phyloP scores from a whole-genome alignment of 192 early-diverging fungal species.

The Mortierella claussenii region DNA sequence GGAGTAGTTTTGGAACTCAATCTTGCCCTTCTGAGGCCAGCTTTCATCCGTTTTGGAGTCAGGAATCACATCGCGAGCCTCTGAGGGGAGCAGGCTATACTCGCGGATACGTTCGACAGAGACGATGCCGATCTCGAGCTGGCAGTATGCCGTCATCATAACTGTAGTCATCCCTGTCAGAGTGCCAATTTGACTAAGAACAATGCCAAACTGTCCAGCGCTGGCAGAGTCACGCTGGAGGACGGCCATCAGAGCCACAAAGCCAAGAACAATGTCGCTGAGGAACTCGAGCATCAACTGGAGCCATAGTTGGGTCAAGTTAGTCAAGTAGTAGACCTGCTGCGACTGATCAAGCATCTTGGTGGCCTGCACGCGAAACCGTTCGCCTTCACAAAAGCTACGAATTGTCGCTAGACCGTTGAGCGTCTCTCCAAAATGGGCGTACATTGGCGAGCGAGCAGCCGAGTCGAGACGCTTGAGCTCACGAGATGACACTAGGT shows the following conservation, averaged over 20 bases:
- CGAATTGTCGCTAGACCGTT: conserved; percentile 69
- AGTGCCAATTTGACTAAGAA: conserved; percentile 68
- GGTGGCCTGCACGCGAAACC: conserved; percentile 77
- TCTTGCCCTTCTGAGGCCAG: conserved; percentile 78
- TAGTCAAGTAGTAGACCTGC: conserved; percentile 75
- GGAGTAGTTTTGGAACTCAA: conserved; percentile 76
- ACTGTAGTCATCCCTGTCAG: conserved; percentile 79
- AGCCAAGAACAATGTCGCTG: conserved; percentile 76
- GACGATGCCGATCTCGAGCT: conserved; percentile 74
- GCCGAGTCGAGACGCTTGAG: conserved; percentile 83
- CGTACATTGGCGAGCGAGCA: conserved; percentile 78
- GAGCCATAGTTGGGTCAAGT: conserved; percentile 71
- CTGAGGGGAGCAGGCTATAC: conserved; percentile 76
- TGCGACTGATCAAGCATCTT: conserved; percentile 75
- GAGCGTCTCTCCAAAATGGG: conserved; percentile 69
- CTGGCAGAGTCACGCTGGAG: conserved; percentile 62
- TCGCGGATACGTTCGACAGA: conserved; percentile 83
- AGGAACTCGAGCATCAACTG: conserved; percentile 78
- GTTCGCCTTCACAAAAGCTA: conserved; percentile 67
- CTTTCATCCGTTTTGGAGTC: conserved; percentile 54
- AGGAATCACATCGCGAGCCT: conserved; percentile 76
- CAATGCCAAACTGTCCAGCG: conserved; percentile 58
- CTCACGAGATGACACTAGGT: conserved; percentile 71
- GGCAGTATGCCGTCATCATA: conserved; percentile 79
- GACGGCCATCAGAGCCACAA: conserved; percentile 76